Base-by-base conservation (phyloP, 2,329 filamentous ascomycete genomes). In the Claviceps sp. region DNA sequence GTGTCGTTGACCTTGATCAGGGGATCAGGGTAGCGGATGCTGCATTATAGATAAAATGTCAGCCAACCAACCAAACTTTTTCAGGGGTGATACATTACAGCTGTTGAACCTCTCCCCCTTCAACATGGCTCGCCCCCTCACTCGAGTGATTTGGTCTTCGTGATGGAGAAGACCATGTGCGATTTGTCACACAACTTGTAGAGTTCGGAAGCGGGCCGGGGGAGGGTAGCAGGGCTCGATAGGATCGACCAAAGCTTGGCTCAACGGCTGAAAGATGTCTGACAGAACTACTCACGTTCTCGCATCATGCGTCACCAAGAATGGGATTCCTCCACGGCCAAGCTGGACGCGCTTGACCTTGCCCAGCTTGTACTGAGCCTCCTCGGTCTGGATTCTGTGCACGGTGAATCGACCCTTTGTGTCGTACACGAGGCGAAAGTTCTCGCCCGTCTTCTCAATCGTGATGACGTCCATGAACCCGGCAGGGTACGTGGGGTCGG, bases 251-350 rank as follows among this genome's bases (percentile, higher is more conserved):
- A 95, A 93, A 95, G 81, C 87, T 93, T 94, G 88, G 88, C 91
- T 88, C 91, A 96, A 96, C 91, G 91, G 85, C 91, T 96, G 91
- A 96, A 90, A 93, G 90, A 96, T 88, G 86, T 86, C 77, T 81
- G 78, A 82, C 77, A 85, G 82, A 86, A 55, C 53, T 50, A 97
- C 91, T 95, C 81, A 98, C 91, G 93, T 98, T 90, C 93, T 86
- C 79, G 93, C 93, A 93, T 98, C 93, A 88, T 98, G 93, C 90
- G 93, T 98, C 88, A 98, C 93, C 89, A 97, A 96, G 90, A 95
- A 98, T 94, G 93, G 93, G 85, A 98, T 95, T 81, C 90, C 93
- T 78, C 93, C 94, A 77, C 89, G 91, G 81, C 93, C 93, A 68
- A 98, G 84, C 82, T 98, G 93, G 59, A 98, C 93, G 70, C 91